phyloP scores from a whole-genome alignment of 805 yeast genomes.

The Metschnikowia cubensis region DNA sequence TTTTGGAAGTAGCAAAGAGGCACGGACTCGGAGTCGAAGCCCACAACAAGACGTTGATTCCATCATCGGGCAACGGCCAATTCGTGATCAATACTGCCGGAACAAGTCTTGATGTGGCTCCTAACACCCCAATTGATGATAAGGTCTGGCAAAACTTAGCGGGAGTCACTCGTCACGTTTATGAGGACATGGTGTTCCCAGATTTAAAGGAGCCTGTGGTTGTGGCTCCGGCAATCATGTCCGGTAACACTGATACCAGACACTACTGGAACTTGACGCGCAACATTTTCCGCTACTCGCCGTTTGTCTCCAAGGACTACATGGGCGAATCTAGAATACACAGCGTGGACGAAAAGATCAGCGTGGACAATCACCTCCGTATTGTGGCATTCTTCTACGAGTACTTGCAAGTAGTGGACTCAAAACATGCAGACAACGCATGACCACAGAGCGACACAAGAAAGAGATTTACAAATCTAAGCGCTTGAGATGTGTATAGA shows the following conservation, averaged over 20 bases:
- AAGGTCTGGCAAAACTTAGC: constrained; percentile 16
- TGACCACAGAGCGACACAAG: not conserved
- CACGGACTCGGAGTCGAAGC: constrained; percentile 46
- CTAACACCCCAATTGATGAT: constrained; percentile 41
- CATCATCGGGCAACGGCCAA: constrained; percentile 35
- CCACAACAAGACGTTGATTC: constrained; percentile 23
- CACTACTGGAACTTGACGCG: constrained; percentile 54
- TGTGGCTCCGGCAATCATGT: constrained; percentile 47
- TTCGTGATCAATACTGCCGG: constrained; percentile 30
- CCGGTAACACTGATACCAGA: constrained; percentile 62
- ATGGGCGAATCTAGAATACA: constrained; percentile 24
- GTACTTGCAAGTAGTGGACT: constrained; percentile 22
- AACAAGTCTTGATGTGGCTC: constrained; percentile 46
- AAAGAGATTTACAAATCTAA: not conserved
- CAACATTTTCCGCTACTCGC: constrained; percentile 50
- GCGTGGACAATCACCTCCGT: constrained; percentile 32
- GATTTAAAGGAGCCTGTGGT: constrained; percentile 29
- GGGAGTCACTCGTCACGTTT: constrained; percentile 18
- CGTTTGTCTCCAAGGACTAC: constrained; percentile 15
- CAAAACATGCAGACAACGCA: constrained; percentile 6
- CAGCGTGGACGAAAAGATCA: constrained; percentile 34
- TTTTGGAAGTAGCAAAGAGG: constrained; percentile 40
- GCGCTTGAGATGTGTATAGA: no score
- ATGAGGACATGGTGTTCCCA: constrained; percentile 20
- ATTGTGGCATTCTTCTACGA: constrained; percentile 35